Evolutionary conservation across 2,329 filamentous ascomycete species (phyloP).

Genomic region (Stachybotrys chartarum): DNA sequence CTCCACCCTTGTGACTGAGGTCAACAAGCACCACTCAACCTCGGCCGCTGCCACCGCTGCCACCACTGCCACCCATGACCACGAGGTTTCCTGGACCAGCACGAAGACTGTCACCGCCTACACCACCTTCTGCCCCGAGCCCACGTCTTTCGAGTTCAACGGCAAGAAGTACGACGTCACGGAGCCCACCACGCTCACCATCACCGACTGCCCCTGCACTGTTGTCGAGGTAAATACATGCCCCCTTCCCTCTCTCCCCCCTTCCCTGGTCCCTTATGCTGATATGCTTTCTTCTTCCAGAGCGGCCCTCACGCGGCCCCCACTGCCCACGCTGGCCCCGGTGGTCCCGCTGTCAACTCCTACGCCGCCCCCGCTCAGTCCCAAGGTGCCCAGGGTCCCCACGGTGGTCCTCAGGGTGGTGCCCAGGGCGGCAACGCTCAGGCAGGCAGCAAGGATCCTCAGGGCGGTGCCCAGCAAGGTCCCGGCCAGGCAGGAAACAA

Average conservation of each 20-base stretch:
- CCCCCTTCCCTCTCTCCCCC: neutral
- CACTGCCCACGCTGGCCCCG: no score
- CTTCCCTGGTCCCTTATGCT: neutral
- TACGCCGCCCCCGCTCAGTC: no score
- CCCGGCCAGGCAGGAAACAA: no score
- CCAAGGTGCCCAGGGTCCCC: no score
- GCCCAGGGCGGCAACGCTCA: no score
- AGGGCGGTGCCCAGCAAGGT: no score
- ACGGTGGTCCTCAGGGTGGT: no score
- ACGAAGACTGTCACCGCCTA: slow-evolving; percentile 27
- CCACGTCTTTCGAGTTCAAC: slow-evolving; percentile 44
- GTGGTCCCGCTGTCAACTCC: no score
- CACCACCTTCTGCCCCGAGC: slow-evolving; percentile 36
- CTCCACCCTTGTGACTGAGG: no score
- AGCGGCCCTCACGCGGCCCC: no score
- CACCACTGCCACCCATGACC: slow-evolving; percentile 10
- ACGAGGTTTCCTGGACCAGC: slow-evolving; percentile 21
- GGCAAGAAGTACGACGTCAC: slow-evolving; percentile 46
- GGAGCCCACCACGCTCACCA: slow-evolving; percentile 45
- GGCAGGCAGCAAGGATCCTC: no score
- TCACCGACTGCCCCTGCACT: slow-evolving; percentile 49
- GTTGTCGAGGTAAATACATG: slow-evolving; percentile 19
- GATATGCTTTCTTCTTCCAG: neutral
- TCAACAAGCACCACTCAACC: no score
- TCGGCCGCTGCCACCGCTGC: neutral